Evolutionary conservation across 768 basidiomycete genomes (phyloP).

Genomic region (Artomyces pyxidatus): DNA sequence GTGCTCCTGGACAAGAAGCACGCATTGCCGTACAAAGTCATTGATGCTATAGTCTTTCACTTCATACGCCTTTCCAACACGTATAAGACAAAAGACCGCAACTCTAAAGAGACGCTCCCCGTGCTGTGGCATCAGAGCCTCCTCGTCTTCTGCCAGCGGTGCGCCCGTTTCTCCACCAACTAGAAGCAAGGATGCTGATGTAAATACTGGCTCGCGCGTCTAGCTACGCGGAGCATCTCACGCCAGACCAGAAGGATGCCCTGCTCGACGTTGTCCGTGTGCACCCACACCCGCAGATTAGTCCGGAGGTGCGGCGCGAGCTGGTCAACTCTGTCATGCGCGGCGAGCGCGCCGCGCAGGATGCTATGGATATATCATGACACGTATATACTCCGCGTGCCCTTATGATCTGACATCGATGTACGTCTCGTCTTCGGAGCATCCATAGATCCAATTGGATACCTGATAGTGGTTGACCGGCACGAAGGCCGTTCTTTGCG

Average conservation of each 20-base stretch:
- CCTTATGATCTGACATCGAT: too few relatives aligned
- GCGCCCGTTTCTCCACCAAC: constrained; percentile 12
- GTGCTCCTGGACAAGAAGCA: constrained; percentile 97
- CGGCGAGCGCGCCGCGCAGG: constrained; percentile 60
- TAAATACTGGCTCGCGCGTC: not conserved
- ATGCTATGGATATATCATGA: constrained; percentile 44
- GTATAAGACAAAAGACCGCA: constrained; percentile 64
- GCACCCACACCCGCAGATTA: constrained; percentile 81
- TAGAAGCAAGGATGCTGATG: not conserved
- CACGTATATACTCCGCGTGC: not conserved
- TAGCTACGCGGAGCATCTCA: constrained; percentile 93
- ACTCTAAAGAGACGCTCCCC: constrained; percentile 77
- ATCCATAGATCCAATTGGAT: too few relatives aligned
- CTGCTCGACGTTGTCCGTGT: constrained; percentile 87
- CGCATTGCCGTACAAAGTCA: constrained; percentile 94
- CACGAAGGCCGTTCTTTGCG: too few relatives aligned
- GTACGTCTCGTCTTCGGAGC: too few relatives aligned
- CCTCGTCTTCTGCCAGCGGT: constrained; percentile 91
- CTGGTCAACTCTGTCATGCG: constrained; percentile 80
- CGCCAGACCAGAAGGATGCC: constrained; percentile 96
- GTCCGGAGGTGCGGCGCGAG: constrained; percentile 85
- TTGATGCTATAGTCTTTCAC: constrained; percentile 96
- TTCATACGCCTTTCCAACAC: constrained; percentile 94
- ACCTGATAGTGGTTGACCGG: too few relatives aligned
- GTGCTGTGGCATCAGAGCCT: constrained; percentile 98